Evolutionary conservation across 2,329 filamentous ascomycete species (phyloP), one percentile per base, ranked within the genome.

Genomic region (Amesomyces nigricolor): DNA sequence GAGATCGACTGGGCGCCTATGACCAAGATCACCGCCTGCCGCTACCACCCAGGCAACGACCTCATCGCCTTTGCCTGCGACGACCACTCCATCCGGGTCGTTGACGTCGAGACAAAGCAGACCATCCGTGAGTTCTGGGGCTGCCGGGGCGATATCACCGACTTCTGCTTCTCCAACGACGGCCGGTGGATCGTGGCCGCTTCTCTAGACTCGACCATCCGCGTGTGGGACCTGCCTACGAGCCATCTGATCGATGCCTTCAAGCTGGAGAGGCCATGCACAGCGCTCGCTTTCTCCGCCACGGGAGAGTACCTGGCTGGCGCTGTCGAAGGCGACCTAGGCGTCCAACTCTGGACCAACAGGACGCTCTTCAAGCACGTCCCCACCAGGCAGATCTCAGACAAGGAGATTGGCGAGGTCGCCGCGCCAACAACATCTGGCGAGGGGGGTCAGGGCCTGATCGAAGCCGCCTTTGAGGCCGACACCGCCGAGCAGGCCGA

Each of bases 271-370:
- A 87, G 81, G 52, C 85, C 86, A 10, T 96, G 91, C 69, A 94
- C 85, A 14, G 86, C 90, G 2, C 76, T 99, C 11, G 84, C 91
- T 7, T 95, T 97, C 76, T 96, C 94, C 0, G 78, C 79, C 1
- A 95, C 90, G 0, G 94, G 92, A 13, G 94, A 99, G 66, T 97
- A 91, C 65, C 80, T 99, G n/a, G 94, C 94, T 3, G 94, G 91
- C 3, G 87, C 91, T 0, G 85, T 91, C 51, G 83, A 90, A 52
- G 88, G 87, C 55, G 84, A 86, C 60, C 81, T 96, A 1, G 94
- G 94, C 11, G 86, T 99, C n/a, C 86, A 89, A 63, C 82, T 99
- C 47, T 99, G 94, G 92, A 96, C 89, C 19, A 99, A 99, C 72
- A 89, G 89, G 66, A 87, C 88, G 0, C 77, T 97, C 1, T 99